Evolutionary conservation across 495 filamentous ascomycete species (phyloP).

Genomic region (Cenococcum geophilum): DNA sequence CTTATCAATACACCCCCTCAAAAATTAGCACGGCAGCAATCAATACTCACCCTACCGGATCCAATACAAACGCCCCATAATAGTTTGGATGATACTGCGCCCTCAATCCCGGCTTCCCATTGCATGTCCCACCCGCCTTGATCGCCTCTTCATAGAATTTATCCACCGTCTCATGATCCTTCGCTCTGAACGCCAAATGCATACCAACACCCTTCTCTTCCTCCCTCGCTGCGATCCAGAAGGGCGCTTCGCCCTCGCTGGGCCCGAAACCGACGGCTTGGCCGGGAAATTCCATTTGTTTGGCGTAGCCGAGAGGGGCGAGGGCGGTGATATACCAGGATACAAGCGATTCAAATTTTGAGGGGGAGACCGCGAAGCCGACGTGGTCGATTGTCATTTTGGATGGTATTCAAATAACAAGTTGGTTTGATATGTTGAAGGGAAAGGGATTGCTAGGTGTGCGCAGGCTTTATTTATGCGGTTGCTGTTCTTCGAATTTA

Average conservation of each 20-base stretch:
- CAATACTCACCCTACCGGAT: too few relatives aligned
- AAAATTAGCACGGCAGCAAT: too few relatives aligned
- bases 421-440: too few relatives aligned
- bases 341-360: constrained; percentile 15
- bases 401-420: neutral
- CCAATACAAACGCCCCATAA: too few relatives aligned
- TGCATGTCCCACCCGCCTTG: constrained; percentile 40
- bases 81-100: too few relatives aligned
- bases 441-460: too few relatives aligned
- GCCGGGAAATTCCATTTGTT: constrained; percentile 24
- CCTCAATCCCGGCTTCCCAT: too few relatives aligned
- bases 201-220: constrained; percentile 5
- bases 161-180: constrained; percentile 38
- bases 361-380: constrained; percentile 11
- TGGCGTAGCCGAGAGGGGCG: constrained; percentile 28
- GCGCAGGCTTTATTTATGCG: too few relatives aligned
- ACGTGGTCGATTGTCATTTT: constrained; percentile 21
- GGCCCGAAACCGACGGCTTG: constrained; percentile 26
- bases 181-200: constrained; percentile 31
- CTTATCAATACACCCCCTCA: too few relatives aligned
- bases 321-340: constrained; percentile 26
- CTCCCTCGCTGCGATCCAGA: constrained; percentile 30
- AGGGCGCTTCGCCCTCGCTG: constrained; percentile 12
- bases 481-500: too few relatives aligned
- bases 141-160: constrained; percentile 42